Percentiles rank a stretch among this genome's conserved stretches.
Conservation (phyloP, 805 yeast genomes). For the Candida rishiriensis region DNA sequence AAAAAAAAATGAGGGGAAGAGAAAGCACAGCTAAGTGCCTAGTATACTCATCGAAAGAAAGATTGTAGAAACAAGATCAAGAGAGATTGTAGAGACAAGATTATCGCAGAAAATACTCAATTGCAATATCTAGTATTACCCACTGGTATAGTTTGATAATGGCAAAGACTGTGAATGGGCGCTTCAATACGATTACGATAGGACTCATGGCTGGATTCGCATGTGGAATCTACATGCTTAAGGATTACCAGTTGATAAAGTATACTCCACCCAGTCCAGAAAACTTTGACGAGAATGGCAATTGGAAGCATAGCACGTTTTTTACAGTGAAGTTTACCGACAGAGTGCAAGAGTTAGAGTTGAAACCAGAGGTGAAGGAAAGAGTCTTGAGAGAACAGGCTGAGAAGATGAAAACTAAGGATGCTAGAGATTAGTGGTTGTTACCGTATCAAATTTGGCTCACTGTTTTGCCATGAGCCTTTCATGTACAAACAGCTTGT, state of each 20-base stretch:
- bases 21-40: too few relatives aligned
- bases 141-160: background rate
- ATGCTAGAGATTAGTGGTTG: background rate
- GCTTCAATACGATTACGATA: slow-evolving; percentile 23
- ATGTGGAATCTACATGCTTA: slow-evolving; percentile 24
- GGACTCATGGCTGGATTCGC: slow-evolving; percentile 27
- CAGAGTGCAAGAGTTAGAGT: slow-evolving; percentile 32
- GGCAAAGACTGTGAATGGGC: slow-evolving; percentile 23
- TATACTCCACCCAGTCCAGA: slow-evolving; percentile 36
- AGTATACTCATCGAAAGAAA: too few relatives aligned
- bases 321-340: slow-evolving; percentile 33
- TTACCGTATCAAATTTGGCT: too few relatives aligned
- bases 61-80: too few relatives aligned
- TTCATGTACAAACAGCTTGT: too few relatives aligned
- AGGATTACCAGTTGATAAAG: slow-evolving; percentile 35
- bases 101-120: too few relatives aligned
- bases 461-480: too few relatives aligned
- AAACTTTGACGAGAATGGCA: slow-evolving; percentile 34
- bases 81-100: too few relatives aligned
- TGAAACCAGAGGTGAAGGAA: slow-evolving; percentile 32
- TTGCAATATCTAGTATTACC: too few relatives aligned
- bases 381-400: slow-evolving; percentile 8
- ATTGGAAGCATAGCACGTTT: slow-evolving; percentile 32
- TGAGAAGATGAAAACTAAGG: background rate
- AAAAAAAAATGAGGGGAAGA: too few relatives aligned